Base-by-base conservation (phyloP, 768 basidiomycete species). In the Amanita rimosa region DNA sequence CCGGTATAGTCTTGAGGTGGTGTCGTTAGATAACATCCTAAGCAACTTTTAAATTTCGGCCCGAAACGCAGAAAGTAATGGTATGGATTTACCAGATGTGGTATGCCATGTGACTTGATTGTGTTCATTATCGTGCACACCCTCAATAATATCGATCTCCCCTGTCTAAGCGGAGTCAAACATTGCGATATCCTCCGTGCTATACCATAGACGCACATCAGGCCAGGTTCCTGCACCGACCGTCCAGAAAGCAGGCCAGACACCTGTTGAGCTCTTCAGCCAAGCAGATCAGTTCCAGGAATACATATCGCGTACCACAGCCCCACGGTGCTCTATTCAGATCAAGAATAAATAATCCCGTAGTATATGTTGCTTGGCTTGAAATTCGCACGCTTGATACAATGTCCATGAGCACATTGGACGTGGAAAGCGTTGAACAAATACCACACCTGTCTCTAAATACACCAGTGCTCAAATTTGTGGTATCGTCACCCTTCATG, bases 71-170 rank as follows among this genome's bases (percentile, higher is more conserved):
- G 44, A 46, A 41, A 19, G 14, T 34, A 34, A 31, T 3, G 27
- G n/a, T 38, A 33, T 29, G 13, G 17, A 40, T 21, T 19, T 35
- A 48, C 79, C 85, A 34, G 38, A 14, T n/a, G 14, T 14, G n/a
- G 83, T 85, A 60, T 88, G 85, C 77, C 79, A 88, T 26, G 85
- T 82, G 14, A 90, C 82, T 64, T 90, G 87, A 55, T 90, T 89
- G 56, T 89, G 85, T 58, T 81, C 69, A 52, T 87, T 85, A 58
- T 86, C 85, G 54, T 90, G 87, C 4, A 90, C 87, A 11, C 87
- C 87, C 62, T 88, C 86, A 26, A 88, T 79, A 24, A 89, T 83
- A 61, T 89, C 86, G 51, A 90, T 85, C 65, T 89, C 87, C 11
- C 86, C 87, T 9, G 66, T 70, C 86, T 88, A 53, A 48, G 44